Percentiles rank a stretch among this genome's conserved stretches.
These are phyloP conservation scores for Mesembryanthemum crystallinum DNA, from an alignment of 148 eudicot species.

Conservation along the genomic window DNA sequence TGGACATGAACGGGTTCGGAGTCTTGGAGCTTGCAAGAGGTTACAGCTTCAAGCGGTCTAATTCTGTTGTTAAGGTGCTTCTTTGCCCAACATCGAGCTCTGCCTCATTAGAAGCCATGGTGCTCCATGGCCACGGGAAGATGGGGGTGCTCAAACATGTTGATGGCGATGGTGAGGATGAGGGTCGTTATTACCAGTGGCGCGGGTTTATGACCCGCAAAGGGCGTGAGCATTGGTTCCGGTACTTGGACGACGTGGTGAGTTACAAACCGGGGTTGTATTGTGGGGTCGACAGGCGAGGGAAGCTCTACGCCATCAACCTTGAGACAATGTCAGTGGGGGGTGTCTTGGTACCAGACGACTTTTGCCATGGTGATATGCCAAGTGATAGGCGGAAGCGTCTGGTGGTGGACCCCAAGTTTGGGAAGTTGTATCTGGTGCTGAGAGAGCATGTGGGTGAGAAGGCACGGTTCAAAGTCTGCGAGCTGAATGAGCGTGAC, in stretches of 20 bases:
- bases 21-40: too few species aligned
- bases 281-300: constrained; percentile 15
- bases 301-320: constrained; percentile 10
- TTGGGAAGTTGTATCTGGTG: constrained; percentile 1
- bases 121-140: too few species aligned
- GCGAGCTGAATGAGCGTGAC: constrained; percentile 10
- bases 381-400: constrained; percentile 11
- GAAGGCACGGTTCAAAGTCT: constrained; percentile 5
- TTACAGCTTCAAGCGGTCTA: too few species aligned
- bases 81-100: too few species aligned
- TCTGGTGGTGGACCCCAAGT: constrained; percentile 16
- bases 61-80: too few species aligned
- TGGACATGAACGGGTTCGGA: too few species aligned
- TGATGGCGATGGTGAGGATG: too few species aligned
- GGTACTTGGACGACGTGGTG: constrained; percentile 20
- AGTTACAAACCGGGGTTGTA: not conserved
- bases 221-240: not conserved
- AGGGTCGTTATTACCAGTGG: not conserved
- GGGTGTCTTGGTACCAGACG: not conserved
- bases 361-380: not conserved
- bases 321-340: not conserved
- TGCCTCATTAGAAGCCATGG: too few species aligned
- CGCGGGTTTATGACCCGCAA: not conserved
- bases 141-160: too few species aligned
- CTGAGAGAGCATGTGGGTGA: not conserved